Percentiles rank a stretch among this genome's conserved stretches.
Evolutionary conservation across 1,284 basidiomycete genomes (phyloP).

Genomic region (Ceraceosorus guamensis): DNA sequence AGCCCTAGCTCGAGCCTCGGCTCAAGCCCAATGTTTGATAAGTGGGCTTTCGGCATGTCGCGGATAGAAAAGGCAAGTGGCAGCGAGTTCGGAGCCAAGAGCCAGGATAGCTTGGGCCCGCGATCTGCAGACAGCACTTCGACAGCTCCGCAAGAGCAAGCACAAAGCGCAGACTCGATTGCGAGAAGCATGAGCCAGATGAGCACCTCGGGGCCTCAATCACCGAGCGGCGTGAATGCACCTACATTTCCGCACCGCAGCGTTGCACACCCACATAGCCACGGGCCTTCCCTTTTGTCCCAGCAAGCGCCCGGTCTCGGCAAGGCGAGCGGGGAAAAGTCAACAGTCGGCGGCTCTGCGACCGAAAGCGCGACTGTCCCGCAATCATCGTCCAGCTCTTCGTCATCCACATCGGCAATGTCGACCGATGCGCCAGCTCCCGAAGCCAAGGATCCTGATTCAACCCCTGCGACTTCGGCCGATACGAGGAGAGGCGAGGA

Average conservation of each 20-base stretch:
- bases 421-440: conserved; percentile 23
- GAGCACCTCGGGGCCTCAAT: conserved; percentile 57
- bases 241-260: conserved; percentile 32
- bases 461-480: conserved; percentile 3
- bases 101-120: conserved; percentile 4
- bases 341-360: too few relatives aligned
- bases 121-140: conserved; percentile 17
- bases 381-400: conserved; percentile 36
- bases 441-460: neutral
- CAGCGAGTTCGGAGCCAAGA: conserved; percentile 26
- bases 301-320: conserved; percentile 66
- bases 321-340: too few relatives aligned
- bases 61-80: conserved; percentile 49
- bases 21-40: conserved; percentile 74
- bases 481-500: neutral
- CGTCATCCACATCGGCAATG: conserved; percentile 34
- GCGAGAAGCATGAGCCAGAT: conserved; percentile 60
- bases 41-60: conserved; percentile 86
- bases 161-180: conserved; percentile 56
- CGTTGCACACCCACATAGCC: conserved; percentile 45
- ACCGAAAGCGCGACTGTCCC: conserved; percentile 9
- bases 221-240: conserved; percentile 11
- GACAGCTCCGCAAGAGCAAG: conserved; percentile 26
- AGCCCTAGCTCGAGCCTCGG: conserved; percentile 66
- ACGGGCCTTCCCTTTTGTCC: conserved; percentile 71